These are phyloP conservation scores for Kodamaea suecica DNA, from an alignment of 1,139 yeast genomes.

Conservation along the genomic window DNA sequence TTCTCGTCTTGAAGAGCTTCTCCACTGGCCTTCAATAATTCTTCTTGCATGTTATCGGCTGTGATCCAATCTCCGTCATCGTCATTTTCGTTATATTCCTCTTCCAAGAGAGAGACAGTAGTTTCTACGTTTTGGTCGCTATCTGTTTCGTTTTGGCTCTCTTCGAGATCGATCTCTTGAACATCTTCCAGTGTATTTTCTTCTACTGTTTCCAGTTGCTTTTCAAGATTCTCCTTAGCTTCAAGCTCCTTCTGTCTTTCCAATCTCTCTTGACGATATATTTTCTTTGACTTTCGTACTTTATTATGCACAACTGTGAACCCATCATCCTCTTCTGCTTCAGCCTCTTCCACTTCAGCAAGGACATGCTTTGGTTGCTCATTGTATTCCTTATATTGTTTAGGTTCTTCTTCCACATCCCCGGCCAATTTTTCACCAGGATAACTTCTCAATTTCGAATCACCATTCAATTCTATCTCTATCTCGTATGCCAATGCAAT, in stretches of 20 bases:
- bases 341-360: conserved; percentile 9
- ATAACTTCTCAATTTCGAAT: conserved; percentile 60
- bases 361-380: no score
- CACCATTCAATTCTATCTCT: conserved; percentile 68
- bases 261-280: conserved; percentile 43
- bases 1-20: conserved; percentile 37
- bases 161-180: conserved; percentile 9
- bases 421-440: conserved; percentile 60
- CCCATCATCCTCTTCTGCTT: conserved; percentile 11
- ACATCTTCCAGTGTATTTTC: conserved; percentile 9
- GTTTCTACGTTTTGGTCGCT: conserved; percentile 10
- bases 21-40: conserved; percentile 60
- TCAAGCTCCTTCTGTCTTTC: conserved; percentile 50
- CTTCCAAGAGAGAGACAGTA: conserved; percentile 22
- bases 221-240: conserved; percentile 19
- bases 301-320: conserved; percentile 9
- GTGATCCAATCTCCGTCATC: conserved; percentile 98
- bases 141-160: conserved; percentile 15
- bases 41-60: conserved; percentile 73
- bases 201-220: conserved; percentile 7
- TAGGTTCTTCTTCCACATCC: conserved; percentile 14
- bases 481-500: conserved; percentile 88
- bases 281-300: conserved; percentile 11
- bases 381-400: conserved; percentile 13
- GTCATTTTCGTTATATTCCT: conserved; percentile 53